Percentiles rank a stretch among this genome's conserved stretches.
These are phyloP conservation scores for Suhomyces chickasaworum DNA, from an alignment of 1,139 yeast genomes.

Conservation along the genomic window DNA sequence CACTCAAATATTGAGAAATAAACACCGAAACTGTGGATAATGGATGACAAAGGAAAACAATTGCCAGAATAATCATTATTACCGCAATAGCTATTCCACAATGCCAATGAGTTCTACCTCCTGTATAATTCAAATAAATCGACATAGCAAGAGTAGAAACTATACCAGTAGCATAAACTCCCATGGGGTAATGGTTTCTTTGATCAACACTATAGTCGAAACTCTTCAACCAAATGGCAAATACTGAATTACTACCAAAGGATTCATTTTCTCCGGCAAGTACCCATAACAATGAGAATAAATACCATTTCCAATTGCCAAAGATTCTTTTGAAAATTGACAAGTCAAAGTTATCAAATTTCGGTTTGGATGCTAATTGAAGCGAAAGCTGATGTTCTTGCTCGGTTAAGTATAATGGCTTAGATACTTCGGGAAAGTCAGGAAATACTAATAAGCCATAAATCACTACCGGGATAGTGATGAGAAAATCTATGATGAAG, in stretches of 20 bases:
- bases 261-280: slow-evolving; percentile 64
- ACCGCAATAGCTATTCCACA: slow-evolving; percentile 46
- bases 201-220: slow-evolving; percentile 46
- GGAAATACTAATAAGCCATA: slow-evolving; percentile 60
- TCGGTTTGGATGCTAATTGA: slow-evolving; percentile 31
- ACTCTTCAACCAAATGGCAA: slow-evolving; percentile 53
- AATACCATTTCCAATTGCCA: slow-evolving; percentile 62
- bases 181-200: slow-evolving; percentile 60
- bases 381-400: slow-evolving; percentile 41
- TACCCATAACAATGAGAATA: slow-evolving; percentile 56
- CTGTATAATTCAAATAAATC: slow-evolving; percentile 48
- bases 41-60: slow-evolving; percentile 42
- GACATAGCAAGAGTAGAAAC: slow-evolving; percentile 49
- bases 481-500: slow-evolving; percentile 38
- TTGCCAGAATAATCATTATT: slow-evolving; percentile 44
- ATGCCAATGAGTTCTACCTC: slow-evolving; percentile 54
- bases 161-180: slow-evolving; percentile 56
- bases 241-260: slow-evolving; percentile 52
- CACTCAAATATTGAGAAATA: slow-evolving; percentile 57
- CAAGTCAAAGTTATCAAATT: slow-evolving; percentile 43
- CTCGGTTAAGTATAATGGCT: slow-evolving; percentile 35
- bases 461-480: slow-evolving; percentile 50
- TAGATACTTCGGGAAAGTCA: slow-evolving; percentile 54
- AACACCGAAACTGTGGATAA: slow-evolving; percentile 40
- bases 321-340: slow-evolving; percentile 48